Evolutionary conservation across 768 basidiomycete genomes (phyloP).

Genomic region (Leucocoprinus birnbaumii): DNA sequence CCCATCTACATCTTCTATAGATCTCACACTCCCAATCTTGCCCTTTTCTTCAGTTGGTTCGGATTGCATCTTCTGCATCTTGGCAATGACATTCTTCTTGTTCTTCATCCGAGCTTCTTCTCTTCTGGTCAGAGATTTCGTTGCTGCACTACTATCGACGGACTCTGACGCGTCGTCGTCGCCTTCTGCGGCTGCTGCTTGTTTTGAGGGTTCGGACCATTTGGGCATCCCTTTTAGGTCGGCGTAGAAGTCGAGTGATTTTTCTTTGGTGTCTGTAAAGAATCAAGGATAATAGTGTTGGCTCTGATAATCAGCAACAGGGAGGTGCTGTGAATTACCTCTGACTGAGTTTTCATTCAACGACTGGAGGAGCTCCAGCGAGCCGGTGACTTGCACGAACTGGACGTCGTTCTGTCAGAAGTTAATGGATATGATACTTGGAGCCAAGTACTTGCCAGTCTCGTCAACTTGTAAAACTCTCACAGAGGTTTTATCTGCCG

Average conservation of each 20-base stretch:
- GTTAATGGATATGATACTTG: background rate
- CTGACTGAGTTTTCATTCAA: background rate
- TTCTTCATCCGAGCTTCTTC: conserved; percentile 9
- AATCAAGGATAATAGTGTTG: no score
- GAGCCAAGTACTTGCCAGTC: background rate
- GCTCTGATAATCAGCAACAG: background rate
- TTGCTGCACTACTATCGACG: background rate
- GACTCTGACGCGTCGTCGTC: background rate
- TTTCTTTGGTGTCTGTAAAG: background rate
- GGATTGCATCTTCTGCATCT: background rate
- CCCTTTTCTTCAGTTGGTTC: background rate
- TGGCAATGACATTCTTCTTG: conserved; percentile 6
- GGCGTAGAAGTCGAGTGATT: conserved; percentile 3
- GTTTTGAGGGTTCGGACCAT: conserved; percentile 7
- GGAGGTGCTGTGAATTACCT: background rate
- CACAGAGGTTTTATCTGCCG: background rate
- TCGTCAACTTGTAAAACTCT: background rate
- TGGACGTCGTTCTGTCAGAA: background rate
- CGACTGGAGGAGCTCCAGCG: background rate
- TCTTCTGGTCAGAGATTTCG: background rate
- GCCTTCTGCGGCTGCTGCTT: background rate
- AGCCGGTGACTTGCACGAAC: background rate
- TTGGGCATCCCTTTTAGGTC: conserved; percentile 11
- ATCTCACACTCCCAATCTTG: background rate
- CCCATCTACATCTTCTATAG: conserved; percentile 5